Evolutionary conservation across 2,329 filamentous ascomycete genomes (phyloP), one percentile per base, ranked within the genome.

Genomic region (Periconia digitata): DNA sequence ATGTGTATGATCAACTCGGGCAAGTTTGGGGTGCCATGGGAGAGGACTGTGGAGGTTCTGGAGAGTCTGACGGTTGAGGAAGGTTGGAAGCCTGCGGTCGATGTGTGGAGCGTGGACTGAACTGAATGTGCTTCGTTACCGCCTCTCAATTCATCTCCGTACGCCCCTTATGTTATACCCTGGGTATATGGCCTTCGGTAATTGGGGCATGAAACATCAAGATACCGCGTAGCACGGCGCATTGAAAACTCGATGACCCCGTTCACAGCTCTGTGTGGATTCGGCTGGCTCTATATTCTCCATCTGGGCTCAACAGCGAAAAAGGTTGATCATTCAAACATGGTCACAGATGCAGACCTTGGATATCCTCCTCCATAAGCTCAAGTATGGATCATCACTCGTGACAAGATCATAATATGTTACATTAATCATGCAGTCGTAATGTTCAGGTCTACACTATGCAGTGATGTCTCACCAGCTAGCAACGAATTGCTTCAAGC

Each of bases 1-100:
- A 77, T 79, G 46, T 80, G 79, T 53, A 75, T 74, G 49, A 81
- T 85, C 54, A 85, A 85, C 58, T 78, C 79, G 21, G 82, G 80
- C 0, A 63, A 78, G 27, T 85, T 85, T 60, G 69, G 66, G 0
- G 79, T 85, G 21, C 68, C 74, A 12, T 85, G 83, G 83, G 63
- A 71, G 46, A 60, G 69, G 27, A 82, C 80, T 0, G 72, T 69
- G 47, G 55, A 51, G 5, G 63, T 79, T 1, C 44, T 85, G 23
- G 44, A 60, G 49, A 49, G 47, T 1, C 55, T 70, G 42, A 49
- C 37, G 8, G 34, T 66, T 34, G 49, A 58, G 50, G 60, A 63
- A 16, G 54, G 55, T 18, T 62, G 58, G 59, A 43, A 34, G 21
- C 49, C 29, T 6, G 44, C 46, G n/a, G 51, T 66, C 13, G 55